Base-by-base conservation (phyloP, 129 eudicot species). In the Cynara cardunculus region DNA sequence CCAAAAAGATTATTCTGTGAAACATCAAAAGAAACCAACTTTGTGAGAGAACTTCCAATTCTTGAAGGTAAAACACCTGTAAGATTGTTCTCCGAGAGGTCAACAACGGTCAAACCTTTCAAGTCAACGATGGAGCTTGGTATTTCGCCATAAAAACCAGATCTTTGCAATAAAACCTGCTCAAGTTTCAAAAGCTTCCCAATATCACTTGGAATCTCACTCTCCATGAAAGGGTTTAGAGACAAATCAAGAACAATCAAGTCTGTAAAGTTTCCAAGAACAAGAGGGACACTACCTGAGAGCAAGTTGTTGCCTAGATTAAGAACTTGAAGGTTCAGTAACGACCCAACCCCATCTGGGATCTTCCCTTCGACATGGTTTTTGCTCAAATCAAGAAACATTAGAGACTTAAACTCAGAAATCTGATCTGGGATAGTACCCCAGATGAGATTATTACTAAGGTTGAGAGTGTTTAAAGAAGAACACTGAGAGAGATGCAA, bases 341-440 rank as follows among this genome's bases (percentile, higher is more conserved):
- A 81, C 25, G 77, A 69, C 27, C 98, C 98, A 80, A 92, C 90
- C 62, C 86, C 85, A 16, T 90, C 96, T 77, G 98, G 98, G 78
- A 94, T 94, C 70, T 83, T 87, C 8, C 98, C 98, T 73, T 90
- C 97, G 84, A 94, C 75, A 25, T 94, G 97, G 21, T 94, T 94
- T 26, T 81, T 87, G 77, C 98, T 89, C 3, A 94, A 87, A 86
- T 94, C 98, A 85, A 94, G 98, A 85, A 89, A 75, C 78, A 53
- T 73, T 44, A 94, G 64, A 9, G 92, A 86, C 68, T 76, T 84
- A 87, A 94, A 94, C 86, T 81, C 84, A 21, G 94, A 92, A 83
- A 94, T 90, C 85, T 94, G 96, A 31, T 92, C 96, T 73, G 97
- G 96, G 69, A 94, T 89, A 7, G 98, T 92, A 18, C 98, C 98